Percentiles rank a stretch among this genome's conserved stretches.
Conservation (phyloP, 768 basidiomycete genomes). For the Lactarius hatsudake region DNA sequence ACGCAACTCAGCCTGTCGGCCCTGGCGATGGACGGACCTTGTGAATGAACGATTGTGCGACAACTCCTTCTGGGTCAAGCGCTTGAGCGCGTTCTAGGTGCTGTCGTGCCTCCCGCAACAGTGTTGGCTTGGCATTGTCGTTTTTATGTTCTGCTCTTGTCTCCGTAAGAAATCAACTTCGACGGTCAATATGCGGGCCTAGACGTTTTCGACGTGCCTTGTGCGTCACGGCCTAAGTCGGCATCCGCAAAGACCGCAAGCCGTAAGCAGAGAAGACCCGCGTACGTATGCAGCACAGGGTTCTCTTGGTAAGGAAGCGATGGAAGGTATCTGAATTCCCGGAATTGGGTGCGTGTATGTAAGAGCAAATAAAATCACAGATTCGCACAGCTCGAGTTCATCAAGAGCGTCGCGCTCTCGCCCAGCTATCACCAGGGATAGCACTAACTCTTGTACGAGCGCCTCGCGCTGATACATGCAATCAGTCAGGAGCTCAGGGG, state of each 20-base stretch:
- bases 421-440: conserved; percentile 57
- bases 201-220: conserved; percentile 18
- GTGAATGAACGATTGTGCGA: conserved; percentile 51
- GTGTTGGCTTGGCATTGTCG: conserved; percentile 32
- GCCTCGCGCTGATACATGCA: conserved; percentile 53
- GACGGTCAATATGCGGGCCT: background rate
- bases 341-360: conserved; percentile 2
- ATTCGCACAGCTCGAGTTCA: conserved; percentile 73
- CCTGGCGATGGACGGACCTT: conserved; percentile 41
- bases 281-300: conserved; percentile 75
- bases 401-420: conserved; percentile 71
- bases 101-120: conserved; percentile 54
- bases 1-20: background rate
- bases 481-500: background rate
- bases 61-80: conserved; percentile 55
- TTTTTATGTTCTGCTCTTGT: background rate
- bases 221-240: background rate
- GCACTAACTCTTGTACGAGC: conserved; percentile 72
- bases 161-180: background rate
- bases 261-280: conserved; percentile 70
- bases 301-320: conserved; percentile 87
- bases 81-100: conserved; percentile 62
- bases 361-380: conserved; percentile 32
- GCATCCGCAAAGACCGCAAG: conserved; percentile 44
- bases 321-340: conserved; percentile 64